These are phyloP conservation scores for Malassezia arunalokei DNA, from an alignment of 1,284 basidiomycete species.

Conservation along the genomic window DNA sequence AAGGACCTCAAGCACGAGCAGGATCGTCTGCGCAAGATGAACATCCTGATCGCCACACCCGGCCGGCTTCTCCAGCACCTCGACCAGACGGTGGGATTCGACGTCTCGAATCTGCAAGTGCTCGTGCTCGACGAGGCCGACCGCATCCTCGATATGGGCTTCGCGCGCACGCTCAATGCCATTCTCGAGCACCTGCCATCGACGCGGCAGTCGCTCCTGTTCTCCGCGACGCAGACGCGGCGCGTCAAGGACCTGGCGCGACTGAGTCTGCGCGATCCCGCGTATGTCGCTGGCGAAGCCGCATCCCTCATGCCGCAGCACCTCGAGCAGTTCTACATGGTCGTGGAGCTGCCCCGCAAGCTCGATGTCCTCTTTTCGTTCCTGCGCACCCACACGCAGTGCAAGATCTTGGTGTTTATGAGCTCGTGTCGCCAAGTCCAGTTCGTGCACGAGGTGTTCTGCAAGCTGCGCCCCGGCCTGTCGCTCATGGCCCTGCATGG, in stretches of 20 bases:
- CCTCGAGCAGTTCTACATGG: constrained; percentile 80
- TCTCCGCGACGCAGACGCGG: constrained; percentile 90
- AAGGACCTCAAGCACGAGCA: constrained; percentile 89
- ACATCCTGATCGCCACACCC: constrained; percentile 91
- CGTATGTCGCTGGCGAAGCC: constrained; percentile 54
- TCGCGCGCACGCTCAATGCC: constrained; percentile 74
- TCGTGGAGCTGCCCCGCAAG: constrained; percentile 73
- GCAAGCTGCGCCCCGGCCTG: constrained; percentile 83
- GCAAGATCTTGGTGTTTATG: constrained; percentile 85
- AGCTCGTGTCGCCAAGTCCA: constrained; percentile 76
- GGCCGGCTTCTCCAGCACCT: constrained; percentile 90
- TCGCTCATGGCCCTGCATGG: constrained; percentile 85
- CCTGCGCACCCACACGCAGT: constrained; percentile 82
- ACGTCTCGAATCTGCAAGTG: constrained; percentile 74
- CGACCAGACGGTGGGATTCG: constrained; percentile 94
- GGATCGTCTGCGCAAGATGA: constrained; percentile 69
- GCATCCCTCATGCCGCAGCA: constrained; percentile 54
- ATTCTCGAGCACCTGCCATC: constrained; percentile 65
- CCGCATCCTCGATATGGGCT: constrained; percentile 91
- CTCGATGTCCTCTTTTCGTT: constrained; percentile 88
- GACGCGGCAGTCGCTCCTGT: constrained; percentile 69
- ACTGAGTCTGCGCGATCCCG: constrained; percentile 72
- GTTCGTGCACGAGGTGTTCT: constrained; percentile 92
- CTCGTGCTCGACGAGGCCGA: constrained; percentile 97
- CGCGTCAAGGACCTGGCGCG: constrained; percentile 80